Evolutionary conservation across 2,329 filamentous ascomycete genomes (phyloP), one percentile per base, ranked within the genome.

Genomic region (Diplodia sapinea): DNA sequence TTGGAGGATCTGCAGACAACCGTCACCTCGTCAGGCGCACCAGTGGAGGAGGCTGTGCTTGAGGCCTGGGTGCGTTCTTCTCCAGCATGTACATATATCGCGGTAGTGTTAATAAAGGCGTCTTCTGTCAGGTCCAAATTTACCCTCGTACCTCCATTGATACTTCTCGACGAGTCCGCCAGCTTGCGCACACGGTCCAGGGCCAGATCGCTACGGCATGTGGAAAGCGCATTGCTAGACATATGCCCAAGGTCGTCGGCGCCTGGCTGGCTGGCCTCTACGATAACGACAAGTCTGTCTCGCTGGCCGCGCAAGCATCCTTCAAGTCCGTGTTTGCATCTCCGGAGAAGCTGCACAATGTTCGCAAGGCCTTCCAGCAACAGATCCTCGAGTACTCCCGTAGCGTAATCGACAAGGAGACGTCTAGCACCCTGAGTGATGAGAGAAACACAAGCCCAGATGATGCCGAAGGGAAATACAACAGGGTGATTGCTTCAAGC

Each of bases 81-180:
- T 69, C 70, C 67, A 67, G 67, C 69, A 65, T 73, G 72, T 79
- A 76, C 68, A 73, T 75, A 73, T 71, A 73, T 70, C 43, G 65
- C 77, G 61, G 72, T 81, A 81, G 79, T 80, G 78, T 76, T 70
- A 69, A 67, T 70, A 65, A 66, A 69, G 70, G 71, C 65, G 20
- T 59, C 57, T 20, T 70, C 50, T 63, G n/a, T 71, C 79, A 96
- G 92, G 87, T 92, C 71, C 90, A 91, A 82, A 81, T 96, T 68
- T 99, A 96, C 76, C 92, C 95, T 64, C 91, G 94, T 69, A 87
- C 90, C 43, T 95, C 94, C 20, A 96, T 98, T 80, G 94, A 98
- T 78, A 92, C 91, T 76, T 89, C 91, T 56, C 90, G 93, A 59
- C 88, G 91, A 69, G 94, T 97, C 40, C 92, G 95, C 70, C 94